Evolutionary conservation across 257 asterid genomes (phyloP).

Genomic region (Salvia miltiorrhiza): DNA sequence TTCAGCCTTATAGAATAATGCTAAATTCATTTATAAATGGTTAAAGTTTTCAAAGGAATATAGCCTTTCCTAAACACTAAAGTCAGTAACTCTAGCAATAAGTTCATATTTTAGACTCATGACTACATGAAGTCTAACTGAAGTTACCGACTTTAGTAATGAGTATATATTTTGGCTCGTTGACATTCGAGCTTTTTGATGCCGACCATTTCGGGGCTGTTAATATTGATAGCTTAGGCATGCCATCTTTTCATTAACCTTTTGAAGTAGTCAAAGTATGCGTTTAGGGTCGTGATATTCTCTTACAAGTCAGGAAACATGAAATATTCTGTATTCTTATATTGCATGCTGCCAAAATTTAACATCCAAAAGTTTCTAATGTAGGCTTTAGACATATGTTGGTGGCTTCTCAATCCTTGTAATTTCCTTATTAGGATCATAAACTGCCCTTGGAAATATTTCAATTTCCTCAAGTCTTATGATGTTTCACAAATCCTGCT

Average conservation of each 20-base stretch:
- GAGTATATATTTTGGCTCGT: not conserved
- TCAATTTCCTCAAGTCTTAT: not conserved
- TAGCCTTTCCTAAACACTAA: not conserved
- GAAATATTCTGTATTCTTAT: too few species aligned
- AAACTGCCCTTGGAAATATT: not conserved
- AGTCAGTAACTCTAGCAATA: not conserved
- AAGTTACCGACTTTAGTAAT: not conserved
- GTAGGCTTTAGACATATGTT: not conserved
- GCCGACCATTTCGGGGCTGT: not conserved
- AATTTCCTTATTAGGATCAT: not conserved
- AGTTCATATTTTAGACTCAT: slow-evolving; percentile 1
- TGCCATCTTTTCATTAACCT: not conserved
- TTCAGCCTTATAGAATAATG: not conserved
- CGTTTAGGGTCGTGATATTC: too few species aligned
- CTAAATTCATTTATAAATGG: not conserved
- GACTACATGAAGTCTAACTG: not conserved
- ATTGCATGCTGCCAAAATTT: too few species aligned
- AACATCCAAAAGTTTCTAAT: too few species aligned
- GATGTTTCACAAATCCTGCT: not conserved
- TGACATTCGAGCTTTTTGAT: not conserved
- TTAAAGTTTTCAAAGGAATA: not conserved
- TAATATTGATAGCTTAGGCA: slow-evolving; percentile 1
- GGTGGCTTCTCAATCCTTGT: not conserved
- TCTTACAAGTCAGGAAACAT: too few species aligned
- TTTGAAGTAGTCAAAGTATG: not conserved